Evolutionary conservation across 331 rosid species (phyloP).

Genomic region (Acacia concinna): DNA sequence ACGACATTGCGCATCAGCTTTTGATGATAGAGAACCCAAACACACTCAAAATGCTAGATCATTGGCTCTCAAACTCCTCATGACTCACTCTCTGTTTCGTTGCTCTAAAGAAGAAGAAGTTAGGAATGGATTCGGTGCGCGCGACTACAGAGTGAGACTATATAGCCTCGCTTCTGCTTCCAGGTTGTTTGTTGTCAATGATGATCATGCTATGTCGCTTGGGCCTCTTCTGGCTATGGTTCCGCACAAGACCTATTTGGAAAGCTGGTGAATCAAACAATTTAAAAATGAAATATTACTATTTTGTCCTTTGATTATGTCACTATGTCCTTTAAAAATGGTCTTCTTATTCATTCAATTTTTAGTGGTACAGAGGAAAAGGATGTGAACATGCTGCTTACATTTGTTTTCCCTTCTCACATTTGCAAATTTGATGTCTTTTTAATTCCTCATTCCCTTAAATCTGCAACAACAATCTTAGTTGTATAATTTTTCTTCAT

Average conservation of each 20-base stretch:
- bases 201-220: conserved; percentile 38
- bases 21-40: conserved; percentile 30
- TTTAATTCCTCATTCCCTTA: no score
- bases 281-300: no score
- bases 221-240: conserved; percentile 29
- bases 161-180: conserved; percentile 32
- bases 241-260: conserved; percentile 32
- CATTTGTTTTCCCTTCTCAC: no score
- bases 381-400: no score
- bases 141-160: not conserved
- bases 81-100: conserved; percentile 10
- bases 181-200: conserved; percentile 29
- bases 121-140: not conserved
- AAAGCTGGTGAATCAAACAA: not conserved
- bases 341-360: no score
- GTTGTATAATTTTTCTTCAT: no score
- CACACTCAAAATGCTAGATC: conserved; percentile 38
- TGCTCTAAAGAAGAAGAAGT: conserved; percentile 26
- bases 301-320: not conserved
- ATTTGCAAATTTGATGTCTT: no score
- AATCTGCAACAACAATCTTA: no score
- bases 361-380: no score
- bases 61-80: conserved; percentile 39
- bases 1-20: not conserved
- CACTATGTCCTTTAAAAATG: not conserved